phyloP scores from a whole-genome alignment of 2,329 filamentous ascomycete genomes.

The Paecilomyces niveus region DNA sequence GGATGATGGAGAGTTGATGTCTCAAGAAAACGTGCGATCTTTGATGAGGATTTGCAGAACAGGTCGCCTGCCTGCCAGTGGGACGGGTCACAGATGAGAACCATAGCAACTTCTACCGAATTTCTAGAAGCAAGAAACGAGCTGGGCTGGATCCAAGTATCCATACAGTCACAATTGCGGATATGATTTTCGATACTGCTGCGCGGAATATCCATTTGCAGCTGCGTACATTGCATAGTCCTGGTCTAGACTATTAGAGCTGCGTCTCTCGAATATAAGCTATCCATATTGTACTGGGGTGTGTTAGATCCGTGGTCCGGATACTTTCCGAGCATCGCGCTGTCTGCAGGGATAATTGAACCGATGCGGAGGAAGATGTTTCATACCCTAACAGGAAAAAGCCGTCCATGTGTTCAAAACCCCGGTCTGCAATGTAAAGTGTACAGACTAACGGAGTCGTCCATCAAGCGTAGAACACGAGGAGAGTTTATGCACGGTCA shows the following conservation, averaged over 20 bases:
- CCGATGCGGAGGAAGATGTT: too few species aligned
- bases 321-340: too few species aligned
- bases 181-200: background rate
- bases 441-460: background rate
- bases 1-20: background rate
- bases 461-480: background rate
- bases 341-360: too few species aligned
- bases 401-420: too few species aligned
- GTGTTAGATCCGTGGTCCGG: too few species aligned
- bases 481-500: background rate
- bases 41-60: background rate
- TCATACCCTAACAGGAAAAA: too few species aligned
- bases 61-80: background rate
- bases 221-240: background rate
- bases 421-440: background rate
- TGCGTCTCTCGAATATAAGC: background rate
- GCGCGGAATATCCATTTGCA: background rate
- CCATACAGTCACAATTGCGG: background rate
- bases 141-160: too few species aligned
- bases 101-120: background rate
- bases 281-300: too few species aligned
- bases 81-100: background rate
- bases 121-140: background rate
- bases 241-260: background rate
- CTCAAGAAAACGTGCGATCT: background rate